Evolutionary conservation across 306 rosid species (phyloP).

Genomic region (Quercus engelmannii): DNA sequence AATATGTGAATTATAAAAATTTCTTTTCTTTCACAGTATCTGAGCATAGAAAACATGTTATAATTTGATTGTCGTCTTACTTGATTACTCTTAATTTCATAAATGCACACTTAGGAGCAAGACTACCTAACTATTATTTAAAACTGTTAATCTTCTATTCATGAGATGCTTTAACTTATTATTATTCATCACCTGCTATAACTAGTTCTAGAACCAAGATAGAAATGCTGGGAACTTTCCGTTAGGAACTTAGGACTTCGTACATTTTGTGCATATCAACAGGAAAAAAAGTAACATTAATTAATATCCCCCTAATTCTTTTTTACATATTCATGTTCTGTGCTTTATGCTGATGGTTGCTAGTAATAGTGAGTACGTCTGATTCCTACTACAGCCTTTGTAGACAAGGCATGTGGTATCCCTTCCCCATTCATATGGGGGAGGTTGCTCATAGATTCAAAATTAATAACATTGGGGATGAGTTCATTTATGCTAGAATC

Average conservation of each 20-base stretch:
- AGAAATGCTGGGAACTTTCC: too few species aligned
- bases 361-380: not conserved
- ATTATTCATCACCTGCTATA: not conserved
- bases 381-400: not conserved
- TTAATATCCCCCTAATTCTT: slow-evolving; percentile 5
- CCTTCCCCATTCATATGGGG: not conserved
- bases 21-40: not conserved
- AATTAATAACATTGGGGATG: too few species aligned
- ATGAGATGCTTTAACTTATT: not conserved
- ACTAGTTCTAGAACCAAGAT: too few species aligned
- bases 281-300: not conserved
- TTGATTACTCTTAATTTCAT: not conserved
- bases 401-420: not conserved
- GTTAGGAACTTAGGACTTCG: too few species aligned
- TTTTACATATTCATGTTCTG: not conserved
- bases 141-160: not conserved
- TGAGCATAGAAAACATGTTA: not conserved
- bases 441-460: not conserved
- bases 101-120: not conserved
- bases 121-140: not conserved
- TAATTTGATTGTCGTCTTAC: not conserved
- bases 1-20: too few species aligned
- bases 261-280: not conserved
- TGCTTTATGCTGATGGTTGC: slow-evolving; percentile 6
- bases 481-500: not conserved